Base-by-base conservation (phyloP, 805 yeast genomes). In the Metschnikowia continentalis region DNA sequence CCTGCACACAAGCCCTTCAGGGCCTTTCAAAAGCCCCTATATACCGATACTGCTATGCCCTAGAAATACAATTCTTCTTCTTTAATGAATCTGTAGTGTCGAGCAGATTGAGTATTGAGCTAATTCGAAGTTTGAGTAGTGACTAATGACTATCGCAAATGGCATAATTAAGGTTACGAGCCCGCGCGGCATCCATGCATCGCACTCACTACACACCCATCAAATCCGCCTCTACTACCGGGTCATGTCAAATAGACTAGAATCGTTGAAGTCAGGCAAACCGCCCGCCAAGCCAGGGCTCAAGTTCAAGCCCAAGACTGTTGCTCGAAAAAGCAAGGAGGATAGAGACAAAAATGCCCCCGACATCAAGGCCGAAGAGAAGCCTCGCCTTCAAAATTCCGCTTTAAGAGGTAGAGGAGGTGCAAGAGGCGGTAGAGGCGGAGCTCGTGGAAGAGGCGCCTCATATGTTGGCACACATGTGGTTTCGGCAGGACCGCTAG, bases 271-370 rank as follows among this genome's bases (percentile, higher is more conserved):
- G 52, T 61, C 72, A 14, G 65, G 66, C 51, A 70, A 70, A 53
- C 58, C 63, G 39, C 55, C 56, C 17, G 61, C 70, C 2, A 80
- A 81, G 59, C 79, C 88, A 6, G 74, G 81, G 2, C 70, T 86
- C 53, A 85, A 86, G 66, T 91, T 91, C 69, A 83, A 84, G 66
- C 97, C 97, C 2, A 91, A 91, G 66, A 84, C 77, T 2, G 96
- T 91, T 40, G 90, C 90, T 0, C 76, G 97, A 68, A 82, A 89
- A 64, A 72, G 90, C 10, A 85, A 88, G 58, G 91, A 88, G 58
- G 96, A 90, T 59, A 75, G 96, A 65, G 96, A 83, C 20, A 83
- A 87, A 26, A 79, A 81, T 49, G 91, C 90, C 0, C 90, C 90
- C 4, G 62, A 57, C 6, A 78, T 74, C 56, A 70, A 76, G 52